phyloP scores from a whole-genome alignment of 2,329 filamentous ascomycete species.

The Ophiosphaerella narmari region DNA sequence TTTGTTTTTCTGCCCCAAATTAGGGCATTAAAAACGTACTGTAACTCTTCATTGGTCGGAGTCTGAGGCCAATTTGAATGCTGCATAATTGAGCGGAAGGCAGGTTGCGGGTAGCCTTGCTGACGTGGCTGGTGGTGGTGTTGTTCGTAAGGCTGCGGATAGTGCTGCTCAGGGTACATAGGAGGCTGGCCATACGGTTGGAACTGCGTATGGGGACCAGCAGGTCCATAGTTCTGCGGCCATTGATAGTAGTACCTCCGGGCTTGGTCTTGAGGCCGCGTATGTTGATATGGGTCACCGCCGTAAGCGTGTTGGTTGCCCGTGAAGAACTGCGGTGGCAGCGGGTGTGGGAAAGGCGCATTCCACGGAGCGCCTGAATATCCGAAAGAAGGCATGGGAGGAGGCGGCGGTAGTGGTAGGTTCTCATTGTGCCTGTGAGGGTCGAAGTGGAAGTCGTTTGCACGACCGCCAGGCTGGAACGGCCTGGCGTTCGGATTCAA shows the following conservation, averaged over 20 bases:
- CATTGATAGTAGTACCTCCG: slow-evolving; percentile 25
- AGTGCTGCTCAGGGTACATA: slow-evolving; percentile 2
- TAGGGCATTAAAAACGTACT: slow-evolving; percentile 26
- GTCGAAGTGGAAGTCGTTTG: slow-evolving; percentile 13
- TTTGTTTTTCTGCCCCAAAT: slow-evolving; percentile 11
- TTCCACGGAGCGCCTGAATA: slow-evolving; percentile 13
- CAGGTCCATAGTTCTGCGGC: slow-evolving; percentile 17
- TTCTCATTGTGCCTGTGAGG: slow-evolving; percentile 13
- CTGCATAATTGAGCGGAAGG: slow-evolving; percentile 16
- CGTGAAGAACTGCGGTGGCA: slow-evolving; percentile 13
- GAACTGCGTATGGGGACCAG: slow-evolving; percentile 6
- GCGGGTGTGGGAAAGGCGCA: slow-evolving; percentile 7
- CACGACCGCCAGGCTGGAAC: slow-evolving; percentile 20
- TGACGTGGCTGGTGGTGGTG: slow-evolving; percentile 10
- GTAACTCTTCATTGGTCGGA: slow-evolving; percentile 19
- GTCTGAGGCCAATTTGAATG: slow-evolving; percentile 14
- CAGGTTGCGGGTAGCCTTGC: slow-evolving; percentile 15
- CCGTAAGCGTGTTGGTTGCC: slow-evolving; percentile 11
- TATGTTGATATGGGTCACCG: slow-evolving; percentile 15
- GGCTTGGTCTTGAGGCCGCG: slow-evolving; percentile 21
- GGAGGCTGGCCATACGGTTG: slow-evolving; percentile 14
- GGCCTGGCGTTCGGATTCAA: slow-evolving; percentile 25
- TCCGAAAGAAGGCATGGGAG: slow-evolving; percentile 10
- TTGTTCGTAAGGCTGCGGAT: slow-evolving; percentile 3
- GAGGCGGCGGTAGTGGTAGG: slow-evolving; percentile 9